A percentile compares a stretch with the other conserved stretches of the same genome.
Evolutionary conservation across 163 green algal genomes (phyloP).

Genomic region (Chlorella variabilis): DNA sequence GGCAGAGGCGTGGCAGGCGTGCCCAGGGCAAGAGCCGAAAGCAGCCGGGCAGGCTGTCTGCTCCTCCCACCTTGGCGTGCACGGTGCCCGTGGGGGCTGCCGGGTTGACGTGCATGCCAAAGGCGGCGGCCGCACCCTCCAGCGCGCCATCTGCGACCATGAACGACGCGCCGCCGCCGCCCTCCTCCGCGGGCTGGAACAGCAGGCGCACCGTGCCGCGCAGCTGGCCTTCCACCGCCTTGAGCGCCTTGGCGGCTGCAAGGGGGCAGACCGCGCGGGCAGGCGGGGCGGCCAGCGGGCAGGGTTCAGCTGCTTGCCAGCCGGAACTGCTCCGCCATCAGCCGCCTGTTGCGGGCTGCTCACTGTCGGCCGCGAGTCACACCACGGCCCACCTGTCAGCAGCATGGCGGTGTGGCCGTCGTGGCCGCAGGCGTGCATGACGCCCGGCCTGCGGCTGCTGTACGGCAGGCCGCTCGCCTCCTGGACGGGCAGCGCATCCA

Average conservation of each 20-base stretch:
- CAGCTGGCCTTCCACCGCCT: slow-evolving; percentile 29
- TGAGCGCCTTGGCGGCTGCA: slow-evolving; percentile 42
- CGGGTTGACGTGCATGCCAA: slow-evolving; percentile 84
- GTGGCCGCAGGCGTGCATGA: slow-evolving; percentile 95
- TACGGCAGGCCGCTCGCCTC: slow-evolving; percentile 60
- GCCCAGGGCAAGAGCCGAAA: no score
- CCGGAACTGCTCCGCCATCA: no score
- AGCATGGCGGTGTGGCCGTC: slow-evolving; percentile 93
- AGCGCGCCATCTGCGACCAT: slow-evolving; percentile 73
- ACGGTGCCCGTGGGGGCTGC: slow-evolving; percentile 63
- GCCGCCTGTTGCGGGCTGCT: no score
- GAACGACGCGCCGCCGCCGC: slow-evolving; percentile 76
- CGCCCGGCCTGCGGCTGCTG: slow-evolving; percentile 43
- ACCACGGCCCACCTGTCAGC: slow-evolving; percentile 72
- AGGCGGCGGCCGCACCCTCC: slow-evolving; percentile 62
- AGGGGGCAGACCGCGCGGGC: slow-evolving; percentile 52
- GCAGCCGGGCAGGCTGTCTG: no score
- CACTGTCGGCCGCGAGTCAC: no score
- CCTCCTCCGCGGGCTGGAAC: slow-evolving; percentile 97
- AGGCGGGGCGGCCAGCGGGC: background rate
- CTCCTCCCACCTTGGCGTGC: slow-evolving; percentile 29
- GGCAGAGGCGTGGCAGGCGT: background rate
- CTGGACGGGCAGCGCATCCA: slow-evolving; percentile 93
- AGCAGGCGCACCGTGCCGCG: slow-evolving; percentile 82
- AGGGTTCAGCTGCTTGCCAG: no score